Base-by-base conservation (phyloP, 495 filamentous ascomycete species). In the Gamarada debralockiae region DNA sequence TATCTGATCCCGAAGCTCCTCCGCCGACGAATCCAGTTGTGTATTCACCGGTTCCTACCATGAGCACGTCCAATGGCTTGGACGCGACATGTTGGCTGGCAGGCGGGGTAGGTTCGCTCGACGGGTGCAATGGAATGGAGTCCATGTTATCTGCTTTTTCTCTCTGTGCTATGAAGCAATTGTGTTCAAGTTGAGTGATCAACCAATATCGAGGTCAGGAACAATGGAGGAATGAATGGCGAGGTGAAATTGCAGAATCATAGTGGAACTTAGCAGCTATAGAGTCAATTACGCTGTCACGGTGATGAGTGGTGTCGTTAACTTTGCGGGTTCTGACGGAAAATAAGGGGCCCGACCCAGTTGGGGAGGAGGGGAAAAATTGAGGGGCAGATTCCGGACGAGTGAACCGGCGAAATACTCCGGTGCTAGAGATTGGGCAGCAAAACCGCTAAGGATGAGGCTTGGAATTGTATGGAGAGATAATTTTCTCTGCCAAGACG, bases 41-140 rank as follows among this genome's bases (percentile, higher is more conserved):
- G 78, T 96, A 96, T 73, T 97, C 91, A 51, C 92, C 90, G n/a
- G 88, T 92, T 22, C 89, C 89, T 31, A 95, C 88, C 91, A 95
- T 96, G 67, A 92, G 79, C 52, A 96, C 89, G 67, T 85, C 88
- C 37, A 91, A 80, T 63, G 89, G 86, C 89, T 57, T 80, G 65
- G 50, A 45, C 3, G 31, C 25, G 15, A 17, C 53, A 51, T 51
- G 4, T 49, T 55, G 34, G 22, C 21, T 33, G 51, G 3, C 20
- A 14, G 4, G 48, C 23, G 31, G 39, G 42, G 17, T 4, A 5
- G 27, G 27, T 29, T 29, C 10, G 27, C 27, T 29, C 27, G 27
- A 10, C 10, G 57, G 47, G 46, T 60, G 57, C 25, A 22, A 42
- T 17, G 58, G 50, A 27, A 61, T 47, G 10, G 49, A 22, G 22